Base-by-base conservation (phyloP, 1,284 basidiomycete genomes). In the Cryptococcus deneoformans region DNA sequence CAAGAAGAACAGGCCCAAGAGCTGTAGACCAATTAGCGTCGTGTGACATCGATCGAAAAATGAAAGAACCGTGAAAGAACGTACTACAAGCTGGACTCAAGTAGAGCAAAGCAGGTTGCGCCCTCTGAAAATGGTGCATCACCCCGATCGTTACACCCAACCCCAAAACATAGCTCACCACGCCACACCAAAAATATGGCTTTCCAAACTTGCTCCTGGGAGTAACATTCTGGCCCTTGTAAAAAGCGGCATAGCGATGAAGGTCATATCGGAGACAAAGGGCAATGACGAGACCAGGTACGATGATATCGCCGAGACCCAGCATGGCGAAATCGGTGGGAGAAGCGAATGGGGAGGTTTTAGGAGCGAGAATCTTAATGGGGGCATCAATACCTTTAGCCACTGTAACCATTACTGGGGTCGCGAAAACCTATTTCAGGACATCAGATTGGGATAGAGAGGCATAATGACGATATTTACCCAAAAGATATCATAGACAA, bases 71-170 rank as follows among this genome's bases (percentile, higher is more conserved):
- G 29, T 29, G 29, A 29, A 5, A 29, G 46, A 36, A 74, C 85
- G 73, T 66, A 90, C 89, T 88, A 86, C 82, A 84, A 5, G 81
- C 80, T 0, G 83, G 83, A 42, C 72, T 77, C 63, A 99, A 83
- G 75, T 98, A 99, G 40, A 99, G 80, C 58, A 99, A 79, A 1
- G 95, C 95, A 3, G 95, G 95, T 69, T 99, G 95, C 0, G 91
- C 92, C 12, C 82, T 83, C 49, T 82, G 81, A 69, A 87, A 88
- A 46, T 81, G 71, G 73, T 95, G 89, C 93, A 98, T 94, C 14
- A 95, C 90, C 0, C 74, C 74, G 85, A 98, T 92, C 2, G 95
- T 96, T 9, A 82, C 84, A 6, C 79, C 76, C 29, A 97, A 82
- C 0, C 93, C 95, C 24, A 80, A 59, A n/a, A 89, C 78, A 77